phyloP scores from a whole-genome alignment of 2,329 filamentous ascomycete genomes.

The Penicillium verrucosum region DNA sequence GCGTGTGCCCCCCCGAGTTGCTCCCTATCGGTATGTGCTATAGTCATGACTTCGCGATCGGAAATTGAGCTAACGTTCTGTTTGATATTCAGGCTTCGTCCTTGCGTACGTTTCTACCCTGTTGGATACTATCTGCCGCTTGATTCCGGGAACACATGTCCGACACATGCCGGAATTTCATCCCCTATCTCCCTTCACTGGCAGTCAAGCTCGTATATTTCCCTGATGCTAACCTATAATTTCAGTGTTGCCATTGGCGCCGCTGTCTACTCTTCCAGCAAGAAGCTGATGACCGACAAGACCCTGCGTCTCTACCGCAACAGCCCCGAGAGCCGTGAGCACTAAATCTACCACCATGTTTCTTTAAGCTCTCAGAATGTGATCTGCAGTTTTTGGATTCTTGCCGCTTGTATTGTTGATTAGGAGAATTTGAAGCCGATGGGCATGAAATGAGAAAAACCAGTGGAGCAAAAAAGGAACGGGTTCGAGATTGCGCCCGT shows the following conservation, averaged over 20 bases:
- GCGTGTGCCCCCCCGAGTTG: constrained; percentile 86
- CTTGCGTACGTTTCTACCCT: constrained; percentile 62
- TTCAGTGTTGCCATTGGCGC: constrained; percentile 66
- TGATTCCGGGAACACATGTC: constrained; percentile 12
- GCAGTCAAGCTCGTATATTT: neutral
- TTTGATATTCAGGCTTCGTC: constrained; percentile 65
- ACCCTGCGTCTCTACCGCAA: constrained; percentile 82
- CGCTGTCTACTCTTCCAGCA: constrained; percentile 74
- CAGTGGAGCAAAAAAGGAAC: constrained; percentile 14
- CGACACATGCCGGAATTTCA: constrained; percentile 15
- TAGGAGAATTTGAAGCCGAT: constrained; percentile 27
- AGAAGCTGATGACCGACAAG: constrained; percentile 86
- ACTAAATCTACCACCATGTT: constrained; percentile 39
- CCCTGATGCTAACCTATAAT: constrained; percentile 20
- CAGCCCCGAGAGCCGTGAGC: constrained; percentile 46
- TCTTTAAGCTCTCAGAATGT: constrained; percentile 31
- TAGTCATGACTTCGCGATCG: constrained; percentile 1
- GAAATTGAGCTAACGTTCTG: constrained; percentile 20
- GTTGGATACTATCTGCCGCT: constrained; percentile 11
- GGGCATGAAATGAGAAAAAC: constrained; percentile 19
- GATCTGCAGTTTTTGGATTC: constrained; percentile 23
- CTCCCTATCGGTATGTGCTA: constrained; percentile 77
- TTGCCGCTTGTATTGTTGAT: constrained; percentile 30
- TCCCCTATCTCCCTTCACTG: constrained; percentile 18
- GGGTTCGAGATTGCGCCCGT: constrained; percentile 30